A percentile compares a stretch with the other conserved stretches of the same genome.
Evolutionary conservation across 2,329 filamentous ascomycete genomes (phyloP).

Genomic region (Fusarium musae): DNA sequence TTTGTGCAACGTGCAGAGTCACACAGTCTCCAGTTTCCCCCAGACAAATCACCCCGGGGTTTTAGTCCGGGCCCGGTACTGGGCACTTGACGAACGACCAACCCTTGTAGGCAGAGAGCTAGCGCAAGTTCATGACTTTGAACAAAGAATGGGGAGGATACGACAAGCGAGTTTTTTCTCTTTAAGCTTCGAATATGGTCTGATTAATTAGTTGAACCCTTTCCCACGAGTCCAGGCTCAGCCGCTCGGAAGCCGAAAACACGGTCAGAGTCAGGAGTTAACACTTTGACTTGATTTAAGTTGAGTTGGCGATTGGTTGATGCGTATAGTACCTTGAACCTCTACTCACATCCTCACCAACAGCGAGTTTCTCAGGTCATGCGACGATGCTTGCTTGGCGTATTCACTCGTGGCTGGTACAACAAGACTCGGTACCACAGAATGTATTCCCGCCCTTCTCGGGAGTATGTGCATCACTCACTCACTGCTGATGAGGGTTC

Average conservation of each 20-base stretch:
- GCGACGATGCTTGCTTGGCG: constrained; percentile 17
- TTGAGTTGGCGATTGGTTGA: background rate
- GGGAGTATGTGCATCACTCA: background rate
- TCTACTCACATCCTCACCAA: background rate
- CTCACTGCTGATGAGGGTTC: background rate
- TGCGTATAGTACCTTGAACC: background rate
- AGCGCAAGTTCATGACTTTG: constrained; percentile 16
- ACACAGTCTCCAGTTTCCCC: constrained; percentile 36
- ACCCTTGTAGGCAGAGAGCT: background rate
- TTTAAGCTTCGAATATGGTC: constrained; percentile 2
- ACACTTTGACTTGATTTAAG: background rate
- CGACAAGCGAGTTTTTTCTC: background rate
- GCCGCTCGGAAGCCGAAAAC: constrained; percentile 23
- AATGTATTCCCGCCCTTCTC: background rate
- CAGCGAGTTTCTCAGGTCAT: constrained; percentile 5
- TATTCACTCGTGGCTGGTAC: constrained; percentile 13
- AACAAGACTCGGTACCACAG: constrained; percentile 1
- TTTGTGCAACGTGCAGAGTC: constrained; percentile 5
- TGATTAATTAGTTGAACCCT: background rate
- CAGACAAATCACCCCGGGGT: constrained; percentile 24
- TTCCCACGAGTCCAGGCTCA: constrained; percentile 9
- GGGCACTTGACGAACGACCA: constrained; percentile 9
- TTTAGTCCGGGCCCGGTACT: constrained; percentile 25
- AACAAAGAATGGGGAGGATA: background rate
- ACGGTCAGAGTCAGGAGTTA: background rate